Evolutionary conservation across 192 early-diverging fungal species (phyloP).

Genomic region (Podila epigama): DNA sequence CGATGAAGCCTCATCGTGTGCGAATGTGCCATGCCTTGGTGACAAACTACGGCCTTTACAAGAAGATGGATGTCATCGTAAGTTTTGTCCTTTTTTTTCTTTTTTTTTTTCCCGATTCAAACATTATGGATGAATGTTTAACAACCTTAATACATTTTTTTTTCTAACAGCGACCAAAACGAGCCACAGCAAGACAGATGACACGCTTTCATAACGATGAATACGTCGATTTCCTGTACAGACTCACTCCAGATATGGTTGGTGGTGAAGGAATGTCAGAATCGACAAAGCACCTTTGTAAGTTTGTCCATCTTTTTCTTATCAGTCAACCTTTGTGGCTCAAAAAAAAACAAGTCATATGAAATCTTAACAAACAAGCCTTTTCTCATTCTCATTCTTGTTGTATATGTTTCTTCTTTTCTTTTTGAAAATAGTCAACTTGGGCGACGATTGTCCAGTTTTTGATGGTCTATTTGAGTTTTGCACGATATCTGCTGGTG

Average conservation of each 20-base stretch:
- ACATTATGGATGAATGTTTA: no score
- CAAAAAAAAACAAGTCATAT: no score
- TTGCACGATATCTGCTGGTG: conserved; percentile 90
- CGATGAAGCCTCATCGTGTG: conserved; percentile 97
- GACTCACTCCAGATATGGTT: conserved; percentile 79
- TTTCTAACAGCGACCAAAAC: conserved; percentile 61
- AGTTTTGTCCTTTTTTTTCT: conserved; percentile 19
- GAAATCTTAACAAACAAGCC: neutral
- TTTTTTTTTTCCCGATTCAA: neutral
- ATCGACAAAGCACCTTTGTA: conserved; percentile 64
- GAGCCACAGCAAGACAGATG: conserved; percentile 85
- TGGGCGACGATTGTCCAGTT: conserved; percentile 93
- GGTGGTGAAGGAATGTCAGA: conserved; percentile 59
- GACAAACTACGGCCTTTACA: conserved; percentile 90
- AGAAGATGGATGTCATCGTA: conserved; percentile 87
- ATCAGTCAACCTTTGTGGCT: no score
- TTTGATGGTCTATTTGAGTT: conserved; percentile 98
- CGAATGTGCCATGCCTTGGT: conserved; percentile 94
- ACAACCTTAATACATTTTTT: no score
- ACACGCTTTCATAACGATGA: conserved; percentile 94
- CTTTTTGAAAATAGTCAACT: conserved; percentile 63
- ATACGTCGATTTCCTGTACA: conserved; percentile 87
- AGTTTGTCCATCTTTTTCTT: neutral
- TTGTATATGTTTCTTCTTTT: neutral
- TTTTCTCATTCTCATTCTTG: conserved; percentile 4